phyloP scores from a whole-genome alignment of 2,329 filamentous ascomycete genomes.

The Fusarium robinianum region DNA sequence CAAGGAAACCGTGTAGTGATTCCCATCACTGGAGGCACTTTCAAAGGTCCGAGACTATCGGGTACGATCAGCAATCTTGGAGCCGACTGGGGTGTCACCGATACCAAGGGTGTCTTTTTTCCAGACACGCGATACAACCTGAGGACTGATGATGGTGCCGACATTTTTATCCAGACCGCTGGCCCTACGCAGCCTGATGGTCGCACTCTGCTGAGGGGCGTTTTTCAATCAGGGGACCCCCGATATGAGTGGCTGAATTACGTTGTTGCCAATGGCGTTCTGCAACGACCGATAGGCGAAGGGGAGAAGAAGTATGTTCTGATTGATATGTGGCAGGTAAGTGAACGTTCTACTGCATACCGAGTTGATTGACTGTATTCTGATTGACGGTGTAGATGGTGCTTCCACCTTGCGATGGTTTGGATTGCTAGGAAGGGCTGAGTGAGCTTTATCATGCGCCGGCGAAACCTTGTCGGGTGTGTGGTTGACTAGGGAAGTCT shows the following conservation, averaged over 20 bases:
- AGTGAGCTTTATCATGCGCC: too few relatives aligned
- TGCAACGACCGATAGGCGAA: conserved; percentile 15
- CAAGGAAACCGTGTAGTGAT: conserved; percentile 34
- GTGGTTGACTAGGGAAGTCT: too few relatives aligned
- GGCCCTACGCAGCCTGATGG: conserved; percentile 44
- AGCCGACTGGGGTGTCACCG: conserved; percentile 45
- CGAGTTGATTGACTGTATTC: not conserved
- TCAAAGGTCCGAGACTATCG: conserved; percentile 42
- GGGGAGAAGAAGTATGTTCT: conserved; percentile 30
- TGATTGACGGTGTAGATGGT: conserved; percentile 19
- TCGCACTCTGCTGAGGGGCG: conserved; percentile 29
- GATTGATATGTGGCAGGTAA: conserved; percentile 35
- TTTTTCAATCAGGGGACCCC: conserved; percentile 43
- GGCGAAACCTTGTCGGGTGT: too few relatives aligned
- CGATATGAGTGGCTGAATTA: conserved; percentile 47
- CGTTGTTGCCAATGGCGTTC: conserved; percentile 35
- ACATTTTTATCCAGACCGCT: conserved; percentile 44
- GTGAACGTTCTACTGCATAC: not conserved
- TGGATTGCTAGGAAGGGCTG: conserved; percentile 6
- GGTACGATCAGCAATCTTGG: conserved; percentile 40
- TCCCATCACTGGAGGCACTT: conserved; percentile 43
- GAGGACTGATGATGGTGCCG: conserved; percentile 44
- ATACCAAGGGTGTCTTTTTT: conserved; percentile 43
- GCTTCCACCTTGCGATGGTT: conserved; percentile 9
- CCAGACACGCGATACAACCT: conserved; percentile 47